Evolutionary conservation across 2,329 filamentous ascomycete genomes (phyloP).

Genomic region (Neonectria sp.): DNA sequence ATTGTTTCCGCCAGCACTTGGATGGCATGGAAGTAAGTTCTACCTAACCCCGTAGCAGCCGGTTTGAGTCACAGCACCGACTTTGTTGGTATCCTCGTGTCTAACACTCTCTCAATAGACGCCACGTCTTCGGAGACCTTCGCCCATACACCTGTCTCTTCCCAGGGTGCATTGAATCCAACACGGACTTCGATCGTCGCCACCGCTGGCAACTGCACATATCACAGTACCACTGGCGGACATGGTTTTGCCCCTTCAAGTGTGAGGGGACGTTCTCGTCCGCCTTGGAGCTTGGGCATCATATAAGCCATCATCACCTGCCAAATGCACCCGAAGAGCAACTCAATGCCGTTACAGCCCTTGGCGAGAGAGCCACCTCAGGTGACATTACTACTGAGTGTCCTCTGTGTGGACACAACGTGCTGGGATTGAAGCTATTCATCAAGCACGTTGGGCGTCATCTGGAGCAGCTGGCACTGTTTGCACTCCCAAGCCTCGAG

Average conservation of each 20-base stretch:
- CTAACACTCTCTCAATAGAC: constrained; percentile 31
- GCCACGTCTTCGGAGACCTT: constrained; percentile 56
- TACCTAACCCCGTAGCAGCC: not conserved
- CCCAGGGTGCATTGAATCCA: constrained; percentile 42
- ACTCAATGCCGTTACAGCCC: not conserved
- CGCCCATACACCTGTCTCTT: constrained; percentile 56
- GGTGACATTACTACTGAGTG: constrained; percentile 24
- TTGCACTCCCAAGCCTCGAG: constrained; percentile 34
- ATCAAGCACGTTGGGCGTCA: constrained; percentile 46
- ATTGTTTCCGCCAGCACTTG: constrained; percentile 48
- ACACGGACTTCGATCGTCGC: constrained; percentile 37
- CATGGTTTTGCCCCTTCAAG: constrained; percentile 41
- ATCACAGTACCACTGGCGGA: constrained; percentile 42
- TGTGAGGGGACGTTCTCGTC: constrained; percentile 31
- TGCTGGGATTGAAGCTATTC: constrained; percentile 37
- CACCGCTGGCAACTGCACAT: constrained; percentile 47
- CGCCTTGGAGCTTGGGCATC: not conserved
- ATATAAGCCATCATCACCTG: constrained; percentile 10
- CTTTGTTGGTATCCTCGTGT: not conserved
- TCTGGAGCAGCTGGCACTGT: constrained; percentile 45
- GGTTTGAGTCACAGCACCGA: not conserved
- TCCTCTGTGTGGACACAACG: constrained; percentile 32
- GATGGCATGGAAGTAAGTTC: constrained; percentile 51
- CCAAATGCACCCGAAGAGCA: not conserved
- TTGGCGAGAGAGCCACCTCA: constrained; percentile 16